A percentile compares a stretch with the other conserved stretches of the same genome.
Conservation (phyloP, 2,329 filamentous ascomycete species). For the Lasiodiplodia theobromae region DNA sequence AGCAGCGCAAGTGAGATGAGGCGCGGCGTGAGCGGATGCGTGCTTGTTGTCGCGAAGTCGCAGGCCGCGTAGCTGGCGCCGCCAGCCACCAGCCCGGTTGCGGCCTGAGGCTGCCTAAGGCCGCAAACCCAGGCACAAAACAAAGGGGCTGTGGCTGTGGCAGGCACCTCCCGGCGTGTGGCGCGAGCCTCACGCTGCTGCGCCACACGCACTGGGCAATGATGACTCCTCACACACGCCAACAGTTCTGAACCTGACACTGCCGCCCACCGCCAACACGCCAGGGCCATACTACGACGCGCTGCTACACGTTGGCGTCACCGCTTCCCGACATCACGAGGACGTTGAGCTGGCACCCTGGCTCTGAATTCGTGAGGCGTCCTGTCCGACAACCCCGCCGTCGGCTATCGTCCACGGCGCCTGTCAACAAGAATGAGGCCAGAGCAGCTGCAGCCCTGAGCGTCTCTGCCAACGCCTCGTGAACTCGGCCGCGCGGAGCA, state of each 20-base stretch:
- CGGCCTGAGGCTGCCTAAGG: slow-evolving; percentile 2
- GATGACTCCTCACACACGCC: neutral
- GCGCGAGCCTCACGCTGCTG: neutral
- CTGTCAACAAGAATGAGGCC: slow-evolving; percentile 17
- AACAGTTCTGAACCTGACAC: neutral
- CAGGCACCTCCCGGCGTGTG: neutral
- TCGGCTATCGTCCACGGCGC: slow-evolving; percentile 19
- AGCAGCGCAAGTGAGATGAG: slow-evolving; percentile 19
- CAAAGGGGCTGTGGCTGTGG: neutral
- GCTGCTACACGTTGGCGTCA: slow-evolving; percentile 17
- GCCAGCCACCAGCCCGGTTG: neutral
- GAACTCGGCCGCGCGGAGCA: slow-evolving; percentile 15
- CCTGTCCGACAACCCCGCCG: slow-evolving; percentile 19
- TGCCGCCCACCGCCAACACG: slow-evolving; percentile 18
- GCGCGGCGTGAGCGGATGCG: slow-evolving; percentile 3
- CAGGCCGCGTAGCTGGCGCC: neutral
- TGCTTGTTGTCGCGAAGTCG: slow-evolving; percentile 25
- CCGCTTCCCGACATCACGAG: slow-evolving; percentile 23
- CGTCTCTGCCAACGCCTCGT: slow-evolving; percentile 11
- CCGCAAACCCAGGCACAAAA: neutral
- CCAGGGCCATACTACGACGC: slow-evolving; percentile 23
- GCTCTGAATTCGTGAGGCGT: slow-evolving; percentile 17
- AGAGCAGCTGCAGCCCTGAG: slow-evolving; percentile 27
- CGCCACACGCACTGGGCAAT: slow-evolving; percentile 1
- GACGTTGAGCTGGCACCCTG: slow-evolving; percentile 15